Evolutionary conservation across 108 stramenopile genomes (phyloP), one percentile per base, ranked within the genome.

Genomic region (Cyclotella atomus): DNA sequence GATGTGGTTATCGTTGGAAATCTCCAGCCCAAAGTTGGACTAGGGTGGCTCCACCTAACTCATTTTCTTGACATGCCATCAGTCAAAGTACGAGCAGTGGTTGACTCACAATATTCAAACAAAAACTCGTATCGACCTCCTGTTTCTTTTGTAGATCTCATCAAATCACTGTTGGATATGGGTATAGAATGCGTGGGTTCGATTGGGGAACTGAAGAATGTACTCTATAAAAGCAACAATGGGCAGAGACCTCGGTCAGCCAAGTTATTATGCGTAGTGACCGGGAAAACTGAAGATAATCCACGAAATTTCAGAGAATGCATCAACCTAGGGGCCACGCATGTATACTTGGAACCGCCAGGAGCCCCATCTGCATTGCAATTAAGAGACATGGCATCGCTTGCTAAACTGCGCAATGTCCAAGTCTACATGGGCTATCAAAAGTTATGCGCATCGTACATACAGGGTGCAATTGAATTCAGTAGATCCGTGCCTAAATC

Each of bases 41-140:
- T 91, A 84, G 92, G 94, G 19, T 91, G 90, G 91, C 92, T 87
- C 52, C 94, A 95, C 68, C 77, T 87, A 20, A 75, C 82, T 53
- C 94, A 95, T 68, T 83, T 95, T 29, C 56, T 93, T 38, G 88
- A 91, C 47, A 60, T 83, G 87, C 35, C 63, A 35, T 59, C 65
- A 41, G 63, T 74, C 30, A 49, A 80, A 73, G 52, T 75, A 21
- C 52, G 68, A 74, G 75, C 76, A 34, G 88, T 93, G 16, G 89
- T 93, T 0, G 91, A 93, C 54, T 88, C 91, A 17, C 90, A 75
- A 35, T 93, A 84, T 49, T 76, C 86, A 59, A 75, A 73, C 38
- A 59, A 30, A 33, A 36, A 17, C 3, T 53, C 71, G 49, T 60
- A 86, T 50, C 46, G 73, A 50, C 73, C 75, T 35, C 63, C 71